Evolutionary conservation across 169 alveolate genomes (phyloP), one percentile per base, ranked within the genome.

Genomic region (Plasmodium ovale): DNA sequence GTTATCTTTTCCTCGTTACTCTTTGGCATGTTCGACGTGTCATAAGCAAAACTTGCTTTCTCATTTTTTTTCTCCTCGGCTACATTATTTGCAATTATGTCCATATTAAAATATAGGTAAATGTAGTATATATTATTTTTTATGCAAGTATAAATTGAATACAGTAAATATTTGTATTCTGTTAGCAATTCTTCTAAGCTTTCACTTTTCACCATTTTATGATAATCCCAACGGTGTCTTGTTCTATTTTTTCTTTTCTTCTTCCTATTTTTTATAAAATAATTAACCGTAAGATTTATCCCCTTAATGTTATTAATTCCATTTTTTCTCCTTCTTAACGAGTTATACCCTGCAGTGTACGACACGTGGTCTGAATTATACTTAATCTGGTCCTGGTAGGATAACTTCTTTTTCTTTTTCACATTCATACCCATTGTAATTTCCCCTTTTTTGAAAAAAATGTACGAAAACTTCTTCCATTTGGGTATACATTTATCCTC

Each of bases 91-190:
- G 35, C 39, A 53, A 82, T 82, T 16, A 58, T 27, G 6, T 82
- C 90, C 42, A 65, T 65, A 53, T 65, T 82, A 82, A 82, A 82
- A 82, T 65, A 82, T 31, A 82, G 33, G 65, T 82, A 82, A 29
- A 82, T 82, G 29, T 82, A 82, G 65, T 19, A 65, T 19, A 82
- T 82, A 70, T 82, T 65, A 69, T 59, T 51, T 65, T 59, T 82
- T 33, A 65, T 56, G 49, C 90, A 82, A 3, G 64, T 33, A 37
- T 33, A 54, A 37, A 82, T 51, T n/a, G 82, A 23, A 25, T 82
- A 82, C 9, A 82, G 44, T 16, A 82, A 51, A 65, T 65, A 82
- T 82, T 82, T 82, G 33, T 82, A 82, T 65, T 65, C 72, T 53
- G 16, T 51, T 44, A 82, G 29, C 25, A 82, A 3, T 16, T 65